Evolutionary conservation across 306 rosid genomes (phyloP), one percentile per base, ranked within the genome.

Genomic region (Inga laurina): DNA sequence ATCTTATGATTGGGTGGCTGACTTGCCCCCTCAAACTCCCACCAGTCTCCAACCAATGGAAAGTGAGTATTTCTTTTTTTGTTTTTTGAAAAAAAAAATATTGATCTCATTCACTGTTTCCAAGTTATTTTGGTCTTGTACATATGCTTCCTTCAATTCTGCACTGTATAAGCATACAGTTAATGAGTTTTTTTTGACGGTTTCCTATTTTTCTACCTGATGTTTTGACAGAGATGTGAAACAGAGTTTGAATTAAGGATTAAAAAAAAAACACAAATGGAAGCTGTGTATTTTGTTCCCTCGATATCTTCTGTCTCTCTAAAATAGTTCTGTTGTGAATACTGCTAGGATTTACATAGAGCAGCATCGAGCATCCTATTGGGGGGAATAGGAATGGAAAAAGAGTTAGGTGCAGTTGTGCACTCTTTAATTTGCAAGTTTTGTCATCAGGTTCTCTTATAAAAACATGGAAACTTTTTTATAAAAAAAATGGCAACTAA

Each of bases 1-100:
- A 82, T 90, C 99, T 5, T 96, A 94, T 83, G 99, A 96, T 52
- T 96, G 99, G 99, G 95, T 84, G 16, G 90, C 32, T 78, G 93
- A 87, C 74, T 86, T 80, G 24, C 87, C 90, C 37, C 76, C 77
- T 34, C 80, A 81, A 74, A 66, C 88, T 57, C 79, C 89, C 21
- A 34, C 89, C 44, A 74, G 32, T 80, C 51, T 70, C 85, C 80
- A 90, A 72, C 82, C 92, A 44, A 49, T 90, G 8, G 85, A 84
- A 82, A 86, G 99, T 92, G 86, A 87, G 91, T 79, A 43, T 35
- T 44, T 75, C n/a, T 37, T 59, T 70, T 66, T 49, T 59, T 27
- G 30, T 27, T 27, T n/a, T 62, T 27, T 57, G 10, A 0, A 54
- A 19, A 21, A 21, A 57, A 57, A 18, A 49, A 78, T 27, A 39